These are phyloP conservation scores for Aspergillus campestris DNA, from an alignment of 495 filamentous ascomycete species.

Conservation along the genomic window DNA sequence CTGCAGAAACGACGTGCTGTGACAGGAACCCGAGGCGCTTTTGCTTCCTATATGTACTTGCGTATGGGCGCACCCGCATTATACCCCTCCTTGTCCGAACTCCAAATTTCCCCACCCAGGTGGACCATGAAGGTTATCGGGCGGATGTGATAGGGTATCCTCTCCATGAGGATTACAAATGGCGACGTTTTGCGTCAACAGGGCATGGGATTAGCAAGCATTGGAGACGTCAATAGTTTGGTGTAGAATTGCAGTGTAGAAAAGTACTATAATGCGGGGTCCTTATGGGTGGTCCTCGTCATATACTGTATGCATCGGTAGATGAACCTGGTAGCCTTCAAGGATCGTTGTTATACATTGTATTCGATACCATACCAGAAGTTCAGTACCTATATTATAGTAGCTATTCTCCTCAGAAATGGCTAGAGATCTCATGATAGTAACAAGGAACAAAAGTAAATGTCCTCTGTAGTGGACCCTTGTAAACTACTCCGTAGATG, in stretches of 20 bases:
- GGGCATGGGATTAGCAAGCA: not conserved
- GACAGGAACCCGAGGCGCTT: not conserved
- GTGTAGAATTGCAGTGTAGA: not conserved
- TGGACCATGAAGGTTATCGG: slow-evolving; percentile 9
- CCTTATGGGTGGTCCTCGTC: too few species aligned
- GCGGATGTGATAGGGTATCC: slow-evolving; percentile 9
- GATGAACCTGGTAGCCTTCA: too few species aligned
- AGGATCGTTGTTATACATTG: too few species aligned
- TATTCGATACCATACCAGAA: too few species aligned
- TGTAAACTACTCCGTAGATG: too few species aligned
- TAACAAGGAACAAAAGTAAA: too few species aligned
- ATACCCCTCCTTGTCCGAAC: slow-evolving; percentile 4
- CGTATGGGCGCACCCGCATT: not conserved
- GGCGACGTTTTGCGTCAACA: slow-evolving; percentile 5
- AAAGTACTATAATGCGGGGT: too few species aligned
- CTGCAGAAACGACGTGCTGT: not conserved
- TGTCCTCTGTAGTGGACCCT: too few species aligned
- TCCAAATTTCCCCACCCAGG: slow-evolving; percentile 4
- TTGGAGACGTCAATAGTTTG: not conserved
- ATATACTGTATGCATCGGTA: too few species aligned
- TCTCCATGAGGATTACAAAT: slow-evolving; percentile 4
- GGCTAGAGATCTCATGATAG: too few species aligned
- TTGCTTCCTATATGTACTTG: not conserved
- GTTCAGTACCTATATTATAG: too few species aligned
- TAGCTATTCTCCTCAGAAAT: too few species aligned